A percentile compares a stretch with the other conserved stretches of the same genome.
phyloP scores from a whole-genome alignment of 306 rosid species.

The Lupinus albus region DNA sequence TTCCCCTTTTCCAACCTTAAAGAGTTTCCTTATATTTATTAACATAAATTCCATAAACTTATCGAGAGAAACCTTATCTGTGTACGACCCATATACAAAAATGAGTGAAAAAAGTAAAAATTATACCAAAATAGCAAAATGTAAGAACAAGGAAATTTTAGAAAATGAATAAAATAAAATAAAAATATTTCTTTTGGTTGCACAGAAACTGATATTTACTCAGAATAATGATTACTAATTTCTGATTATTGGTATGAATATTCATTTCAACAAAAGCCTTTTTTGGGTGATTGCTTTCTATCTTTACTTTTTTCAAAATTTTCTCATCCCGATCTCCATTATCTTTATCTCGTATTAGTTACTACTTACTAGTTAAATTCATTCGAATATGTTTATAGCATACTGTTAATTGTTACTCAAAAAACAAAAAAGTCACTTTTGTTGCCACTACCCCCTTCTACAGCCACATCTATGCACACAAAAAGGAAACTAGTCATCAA shows the following conservation, averaged over 20 bases:
- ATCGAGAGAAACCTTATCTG: background rate
- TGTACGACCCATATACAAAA: background rate
- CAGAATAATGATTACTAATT: background rate
- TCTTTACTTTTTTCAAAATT: too few relatives aligned
- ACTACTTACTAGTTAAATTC: too few relatives aligned
- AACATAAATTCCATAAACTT: background rate
- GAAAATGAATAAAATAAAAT: background rate
- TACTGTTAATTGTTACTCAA: too few relatives aligned
- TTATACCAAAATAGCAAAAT: background rate
- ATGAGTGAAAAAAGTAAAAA: background rate
- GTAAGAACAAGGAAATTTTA: slow-evolving; percentile 7
- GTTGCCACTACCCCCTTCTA: slow-evolving; percentile 2
- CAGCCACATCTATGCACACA: slow-evolving; percentile 7
- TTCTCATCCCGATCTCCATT: too few relatives aligned
- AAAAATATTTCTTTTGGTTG: background rate
- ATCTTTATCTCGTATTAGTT: too few relatives aligned
- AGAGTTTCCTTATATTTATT: slow-evolving; percentile 10
- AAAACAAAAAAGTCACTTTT: slow-evolving; percentile 13
- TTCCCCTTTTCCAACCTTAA: background rate
- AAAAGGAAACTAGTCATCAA: background rate
- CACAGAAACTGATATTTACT: background rate
- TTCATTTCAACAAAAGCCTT: too few relatives aligned
- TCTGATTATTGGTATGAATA: too few relatives aligned
- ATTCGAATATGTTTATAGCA: too few relatives aligned
- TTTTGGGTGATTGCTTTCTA: too few relatives aligned